Evolutionary conservation across 768 basidiomycete genomes (phyloP).

Genomic region (Hypholoma sublateritium): DNA sequence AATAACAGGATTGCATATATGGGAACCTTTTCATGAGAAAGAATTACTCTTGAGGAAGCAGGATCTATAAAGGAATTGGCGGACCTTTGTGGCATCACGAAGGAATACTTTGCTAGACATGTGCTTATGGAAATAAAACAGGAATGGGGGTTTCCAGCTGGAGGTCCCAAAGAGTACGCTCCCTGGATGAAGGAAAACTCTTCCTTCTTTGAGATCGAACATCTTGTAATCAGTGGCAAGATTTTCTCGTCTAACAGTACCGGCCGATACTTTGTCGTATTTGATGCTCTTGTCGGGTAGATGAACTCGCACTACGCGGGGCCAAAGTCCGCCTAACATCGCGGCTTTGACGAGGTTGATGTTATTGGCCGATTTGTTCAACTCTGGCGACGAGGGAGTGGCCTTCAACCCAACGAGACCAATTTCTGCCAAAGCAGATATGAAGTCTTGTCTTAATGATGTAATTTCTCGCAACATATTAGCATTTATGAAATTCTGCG

Average conservation of each 20-base stretch:
- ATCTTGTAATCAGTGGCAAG: conserved; percentile 83
- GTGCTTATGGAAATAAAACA: conserved; percentile 83
- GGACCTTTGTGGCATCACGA: conserved; percentile 84
- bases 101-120: conserved; percentile 83
- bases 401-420: conserved; percentile 62
- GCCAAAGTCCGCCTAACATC: conserved; percentile 86
- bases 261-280: conserved; percentile 84
- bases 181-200: conserved; percentile 82
- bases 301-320: conserved; percentile 74
- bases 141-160: conserved; percentile 75
- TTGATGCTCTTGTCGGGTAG: conserved; percentile 74
- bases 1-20: conserved; percentile 85
- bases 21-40: conserved; percentile 55
- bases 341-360: conserved; percentile 81
- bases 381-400: conserved; percentile 41
- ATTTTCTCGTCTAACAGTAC: conserved; percentile 83
- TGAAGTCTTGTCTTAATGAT: conserved; percentile 75
- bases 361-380: conserved; percentile 67
- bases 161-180: conserved; percentile 76
- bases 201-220: conserved; percentile 61
- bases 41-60: neutral
- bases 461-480: conserved; percentile 76
- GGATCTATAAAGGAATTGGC: conserved; percentile 8
- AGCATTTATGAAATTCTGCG: conserved; percentile 80
- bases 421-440: conserved; percentile 64